These are phyloP conservation scores for Capronia americana DNA, from an alignment of 2,329 filamentous ascomycete species.

Conservation along the genomic window DNA sequence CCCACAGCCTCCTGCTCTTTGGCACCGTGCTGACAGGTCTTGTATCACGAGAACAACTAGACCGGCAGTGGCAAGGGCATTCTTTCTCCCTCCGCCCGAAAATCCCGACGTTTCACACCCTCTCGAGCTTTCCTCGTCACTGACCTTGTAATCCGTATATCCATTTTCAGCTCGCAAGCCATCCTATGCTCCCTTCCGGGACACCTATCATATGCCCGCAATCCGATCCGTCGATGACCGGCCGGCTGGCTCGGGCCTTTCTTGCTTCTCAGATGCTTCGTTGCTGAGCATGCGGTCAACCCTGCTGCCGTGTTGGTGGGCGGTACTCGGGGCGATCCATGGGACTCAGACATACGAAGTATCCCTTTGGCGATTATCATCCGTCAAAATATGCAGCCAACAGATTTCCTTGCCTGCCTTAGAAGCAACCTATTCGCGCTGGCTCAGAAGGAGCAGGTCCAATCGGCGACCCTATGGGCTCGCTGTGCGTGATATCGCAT, in stretches of 20 bases:
- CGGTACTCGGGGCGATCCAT: constrained; percentile 5
- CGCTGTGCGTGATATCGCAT: constrained; percentile 31
- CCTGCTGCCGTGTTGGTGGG: constrained; percentile 2
- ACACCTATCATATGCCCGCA: constrained; percentile 6
- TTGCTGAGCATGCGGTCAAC: constrained; percentile 2
- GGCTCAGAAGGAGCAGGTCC: constrained; percentile 6
- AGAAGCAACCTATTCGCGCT: constrained; percentile 11
- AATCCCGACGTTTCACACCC: constrained; percentile 22
- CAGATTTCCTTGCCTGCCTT: constrained; percentile 3
- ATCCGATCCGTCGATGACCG: constrained; percentile 21
- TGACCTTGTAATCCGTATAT: constrained; percentile 19
- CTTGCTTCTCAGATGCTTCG: constrained; percentile 14
- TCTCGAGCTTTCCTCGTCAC: constrained; percentile 16
- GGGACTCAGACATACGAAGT: neutral
- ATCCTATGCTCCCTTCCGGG: neutral
- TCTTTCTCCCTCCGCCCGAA: neutral
- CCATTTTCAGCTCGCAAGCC: constrained; percentile 20
- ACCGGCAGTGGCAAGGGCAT: constrained; percentile 2
- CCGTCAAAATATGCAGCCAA: neutral
- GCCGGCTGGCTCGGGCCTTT: constrained; percentile 31
- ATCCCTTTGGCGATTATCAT: neutral
- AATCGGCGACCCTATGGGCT: constrained; percentile 13
- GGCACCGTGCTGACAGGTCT: neutral
- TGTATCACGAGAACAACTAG: constrained; percentile 17
- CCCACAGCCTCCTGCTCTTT: constrained; percentile 7